Conservation (phyloP, 495 filamentous ascomycete species). For the Gamarada debralockiae region DNA sequence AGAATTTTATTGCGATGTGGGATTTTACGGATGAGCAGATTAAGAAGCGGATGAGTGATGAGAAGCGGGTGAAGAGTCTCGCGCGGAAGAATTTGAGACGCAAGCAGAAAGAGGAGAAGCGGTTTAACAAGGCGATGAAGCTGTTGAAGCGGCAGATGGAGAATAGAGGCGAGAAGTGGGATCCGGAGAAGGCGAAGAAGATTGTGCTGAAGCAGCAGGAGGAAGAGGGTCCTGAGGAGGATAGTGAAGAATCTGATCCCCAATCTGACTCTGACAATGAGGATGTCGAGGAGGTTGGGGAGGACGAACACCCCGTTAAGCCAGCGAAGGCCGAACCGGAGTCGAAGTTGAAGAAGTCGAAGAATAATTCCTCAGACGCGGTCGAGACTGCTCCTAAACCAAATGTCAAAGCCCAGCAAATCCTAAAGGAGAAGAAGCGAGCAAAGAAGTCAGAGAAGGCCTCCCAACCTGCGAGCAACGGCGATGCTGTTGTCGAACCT, state of each 20-base stretch:
- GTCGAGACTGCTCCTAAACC: too few species aligned
- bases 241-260: neutral
- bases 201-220: constrained; percentile 9
- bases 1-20: constrained; percentile 32
- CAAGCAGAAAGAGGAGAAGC: constrained; percentile 26
- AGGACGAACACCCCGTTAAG: neutral
- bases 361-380: too few species aligned
- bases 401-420: neutral
- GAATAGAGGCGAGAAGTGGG: constrained; percentile 9
- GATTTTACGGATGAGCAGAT: constrained; percentile 30
- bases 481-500: too few species aligned
- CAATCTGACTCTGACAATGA: neutral
- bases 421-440: neutral
- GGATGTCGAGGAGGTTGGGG: neutral
- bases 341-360: neutral
- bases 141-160: constrained; percentile 14
- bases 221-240: neutral
- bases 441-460: neutral
- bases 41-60: constrained; percentile 19
- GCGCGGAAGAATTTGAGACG: constrained; percentile 26
- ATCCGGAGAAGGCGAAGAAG: constrained; percentile 9
- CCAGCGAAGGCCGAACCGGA: neutral
- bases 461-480: neutral
- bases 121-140: constrained; percentile 21
- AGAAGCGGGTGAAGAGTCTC: constrained; percentile 25